Base-by-base conservation (phyloP, 139 green algal genomes). In the Ettlia oleoabundans region DNA sequence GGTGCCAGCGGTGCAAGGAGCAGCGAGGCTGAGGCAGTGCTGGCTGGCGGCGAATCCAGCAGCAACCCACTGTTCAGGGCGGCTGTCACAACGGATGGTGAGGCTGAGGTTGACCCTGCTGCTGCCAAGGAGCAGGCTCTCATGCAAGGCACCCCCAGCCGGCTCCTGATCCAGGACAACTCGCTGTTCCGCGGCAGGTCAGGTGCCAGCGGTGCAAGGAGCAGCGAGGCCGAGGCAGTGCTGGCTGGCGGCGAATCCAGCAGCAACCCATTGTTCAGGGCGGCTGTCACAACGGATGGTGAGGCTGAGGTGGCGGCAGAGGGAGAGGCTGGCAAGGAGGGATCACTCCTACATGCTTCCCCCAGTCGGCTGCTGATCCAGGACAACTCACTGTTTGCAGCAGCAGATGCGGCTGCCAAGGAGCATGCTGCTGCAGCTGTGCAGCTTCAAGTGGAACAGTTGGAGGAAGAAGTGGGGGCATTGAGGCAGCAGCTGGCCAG, bases 41-140 rank as follows among this genome's bases (percentile, higher is more conserved):
- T 22, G 35, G 28, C 65, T 51, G 65, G 35, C 2, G 66, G 18
- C 37, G 41, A 22, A 26, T n/a, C 38, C 26, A 53, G 21, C 67
- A 61, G 26, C 72, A 78, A 78, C 72, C 72, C 72, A 28, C 21
- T 67, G 41, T 78, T 52, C 22, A n/a, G n/a, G n/a, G n/a, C n/a
- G n/a, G n/a, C n/a, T n/a, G n/a, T n/a, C n/a, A n/a, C n/a, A n/a
- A n/a, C n/a, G n/a, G 58, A 65, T 65, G 58, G 58, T n/a, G n/a
- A 4, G 13, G 58, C 58, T 5, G 58, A 4, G 1, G 63, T 30
- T 4, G 41, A 58, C 28, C 28, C 58, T 35, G 58, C 58, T 35
- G 18, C 24, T 35, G 58, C 22, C n/a, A n/a, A n/a, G n/a, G n/a
- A n/a, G n/a, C n/a, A n/a, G n/a, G n/a, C n/a, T n/a, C n/a, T n/a